These are phyloP conservation scores for Pelargonium cotyledonis DNA, from an alignment of 441 rosid genomes.

Conservation along the genomic window DNA sequence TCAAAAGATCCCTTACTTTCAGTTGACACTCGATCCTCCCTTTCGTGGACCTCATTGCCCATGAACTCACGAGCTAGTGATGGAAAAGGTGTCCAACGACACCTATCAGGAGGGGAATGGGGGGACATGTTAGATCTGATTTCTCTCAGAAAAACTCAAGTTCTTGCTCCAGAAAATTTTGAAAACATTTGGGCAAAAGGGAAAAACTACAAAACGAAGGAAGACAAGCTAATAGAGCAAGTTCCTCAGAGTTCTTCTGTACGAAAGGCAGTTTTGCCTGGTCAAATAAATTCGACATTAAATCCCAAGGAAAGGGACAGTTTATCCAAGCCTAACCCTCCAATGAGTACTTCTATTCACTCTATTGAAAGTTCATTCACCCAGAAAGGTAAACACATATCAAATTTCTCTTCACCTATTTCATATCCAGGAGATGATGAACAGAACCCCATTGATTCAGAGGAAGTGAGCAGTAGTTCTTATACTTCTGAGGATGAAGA, in stretches of 20 bases:
- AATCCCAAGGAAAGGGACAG: constrained; percentile 32
- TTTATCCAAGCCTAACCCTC: constrained; percentile 25
- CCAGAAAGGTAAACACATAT: constrained; percentile 27
- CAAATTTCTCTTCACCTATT: constrained; percentile 36
- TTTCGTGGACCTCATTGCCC: constrained; percentile 67
- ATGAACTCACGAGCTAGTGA: constrained; percentile 40
- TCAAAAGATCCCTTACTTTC: constrained; percentile 97
- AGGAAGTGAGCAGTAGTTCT: constrained; percentile 49
- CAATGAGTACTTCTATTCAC: constrained; percentile 21
- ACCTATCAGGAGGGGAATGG: constrained; percentile 68
- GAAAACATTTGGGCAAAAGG: constrained; percentile 99
- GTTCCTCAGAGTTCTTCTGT: constrained; percentile 39
- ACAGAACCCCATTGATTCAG: constrained; percentile 25
- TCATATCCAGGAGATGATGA: constrained; percentile 47
- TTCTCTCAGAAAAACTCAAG: constrained; percentile 78
- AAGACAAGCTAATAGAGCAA: constrained; percentile 41
- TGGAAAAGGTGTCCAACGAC: constrained; percentile 41
- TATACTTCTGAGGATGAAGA: constrained; percentile 87
- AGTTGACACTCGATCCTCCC: constrained; percentile 64
- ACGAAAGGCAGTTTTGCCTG: constrained; percentile 31
- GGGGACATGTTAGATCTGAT: constrained; percentile 71
- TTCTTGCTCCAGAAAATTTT: constrained; percentile 93
- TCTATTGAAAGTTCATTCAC: constrained; percentile 28
- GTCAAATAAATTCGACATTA: constrained; percentile 26
- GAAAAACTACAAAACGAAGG: constrained; percentile 69